Percentiles rank a stretch among this genome's conserved stretches.
Conservation (phyloP, 2,329 filamentous ascomycete genomes). For the Penicillium capsulatum region DNA sequence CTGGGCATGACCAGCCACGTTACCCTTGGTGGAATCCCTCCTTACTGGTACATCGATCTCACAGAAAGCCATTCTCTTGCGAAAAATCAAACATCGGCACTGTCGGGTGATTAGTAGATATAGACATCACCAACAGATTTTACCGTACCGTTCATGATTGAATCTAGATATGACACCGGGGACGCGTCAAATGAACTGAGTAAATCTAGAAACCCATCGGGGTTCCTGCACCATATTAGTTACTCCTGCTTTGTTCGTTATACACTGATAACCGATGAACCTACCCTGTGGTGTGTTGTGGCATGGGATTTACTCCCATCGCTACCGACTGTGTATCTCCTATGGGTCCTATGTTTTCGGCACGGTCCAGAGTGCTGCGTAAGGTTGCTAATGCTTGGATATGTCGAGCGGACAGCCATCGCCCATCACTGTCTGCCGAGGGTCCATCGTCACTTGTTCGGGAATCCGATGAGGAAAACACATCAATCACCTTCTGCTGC, state of each 20-base stretch:
- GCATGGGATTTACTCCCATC: conserved; percentile 1
- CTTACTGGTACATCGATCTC: not conserved
- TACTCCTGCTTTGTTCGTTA: not conserved
- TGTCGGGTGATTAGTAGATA: not conserved
- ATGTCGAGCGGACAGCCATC: conserved; percentile 30
- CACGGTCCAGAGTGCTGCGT: conserved; percentile 14
- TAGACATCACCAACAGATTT: not conserved
- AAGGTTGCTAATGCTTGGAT: conserved; percentile 29
- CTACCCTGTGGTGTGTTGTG: conserved; percentile 8
- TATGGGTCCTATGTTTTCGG: conserved; percentile 4
- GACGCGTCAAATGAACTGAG: conserved; percentile 19
- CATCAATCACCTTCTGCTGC: conserved; percentile 31
- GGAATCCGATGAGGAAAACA: conserved; percentile 24
- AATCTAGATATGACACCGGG: conserved; percentile 27
- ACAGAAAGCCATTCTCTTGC: conserved; percentile 13
- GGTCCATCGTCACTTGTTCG: conserved; percentile 6
- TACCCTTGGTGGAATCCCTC: no score
- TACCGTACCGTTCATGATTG: conserved; percentile 28
- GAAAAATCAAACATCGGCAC: conserved; percentile 25
- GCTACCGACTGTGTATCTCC: conserved; percentile 1
- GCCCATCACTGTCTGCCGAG: conserved; percentile 17
- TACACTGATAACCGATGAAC: conserved; percentile 1
- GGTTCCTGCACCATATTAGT: conserved; percentile 1
- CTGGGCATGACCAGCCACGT: no score
- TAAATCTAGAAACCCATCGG: conserved; percentile 13